These are phyloP conservation scores for Boletus rubescentipes DNA, from an alignment of 768 basidiomycete genomes.

Conservation along the genomic window DNA sequence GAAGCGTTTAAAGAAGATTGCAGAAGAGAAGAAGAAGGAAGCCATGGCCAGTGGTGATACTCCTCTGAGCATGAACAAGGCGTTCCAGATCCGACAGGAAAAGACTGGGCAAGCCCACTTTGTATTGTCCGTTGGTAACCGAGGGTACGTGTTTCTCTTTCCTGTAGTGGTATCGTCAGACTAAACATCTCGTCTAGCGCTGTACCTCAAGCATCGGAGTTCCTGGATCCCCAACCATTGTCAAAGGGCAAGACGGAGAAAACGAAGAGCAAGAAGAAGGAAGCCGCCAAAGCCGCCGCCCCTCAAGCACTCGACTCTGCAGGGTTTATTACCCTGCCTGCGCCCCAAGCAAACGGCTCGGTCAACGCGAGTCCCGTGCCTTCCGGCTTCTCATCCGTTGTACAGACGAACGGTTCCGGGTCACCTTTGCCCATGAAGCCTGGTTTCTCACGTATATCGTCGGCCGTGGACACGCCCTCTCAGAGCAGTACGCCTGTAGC, in stretches of 20 bases:
- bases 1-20: conserved; percentile 94
- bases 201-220: conserved; percentile 81
- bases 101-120: conserved; percentile 97
- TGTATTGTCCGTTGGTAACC: conserved; percentile 89
- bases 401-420: conserved; percentile 37
- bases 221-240: conserved; percentile 76
- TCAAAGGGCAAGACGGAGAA: conserved; percentile 85
- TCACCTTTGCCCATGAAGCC: conserved; percentile 65
- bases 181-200: conserved; percentile 49
- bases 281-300: conserved; percentile 47
- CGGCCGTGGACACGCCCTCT: conserved; percentile 50
- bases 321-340: conserved; percentile 75
- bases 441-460: conserved; percentile 75
- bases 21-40: conserved; percentile 92
- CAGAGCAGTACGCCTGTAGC: conserved; percentile 55
- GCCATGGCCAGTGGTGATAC: conserved; percentile 97
- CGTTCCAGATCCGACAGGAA: conserved; percentile 91
- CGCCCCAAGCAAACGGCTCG: conserved; percentile 47
- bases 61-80: conserved; percentile 90
- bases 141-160: conserved; percentile 58
- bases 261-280: conserved; percentile 78
- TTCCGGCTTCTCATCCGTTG: conserved; percentile 34
- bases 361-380: conserved; percentile 45
- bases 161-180: background rate
- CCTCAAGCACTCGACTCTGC: conserved; percentile 47